phyloP scores from a whole-genome alignment of 2,329 filamentous ascomycete genomes.

The Calonectria hawksworthii region DNA sequence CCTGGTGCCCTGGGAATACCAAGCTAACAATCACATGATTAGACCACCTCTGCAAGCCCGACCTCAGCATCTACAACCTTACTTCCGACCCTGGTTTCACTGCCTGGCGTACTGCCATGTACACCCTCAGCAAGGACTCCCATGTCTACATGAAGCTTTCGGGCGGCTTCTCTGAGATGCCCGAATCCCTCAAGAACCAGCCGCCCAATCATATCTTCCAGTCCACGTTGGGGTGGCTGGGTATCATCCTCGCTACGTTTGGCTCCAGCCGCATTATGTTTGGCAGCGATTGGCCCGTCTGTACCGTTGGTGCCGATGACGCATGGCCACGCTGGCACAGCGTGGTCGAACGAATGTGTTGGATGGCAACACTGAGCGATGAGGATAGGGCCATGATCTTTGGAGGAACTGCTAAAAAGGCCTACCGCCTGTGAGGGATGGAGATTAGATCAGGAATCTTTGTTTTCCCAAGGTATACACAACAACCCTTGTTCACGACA shows the following conservation, averaged over 20 bases:
- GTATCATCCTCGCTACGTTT: constrained; percentile 80
- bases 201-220: constrained; percentile 71
- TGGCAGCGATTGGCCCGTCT: constrained; percentile 94
- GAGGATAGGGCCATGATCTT: constrained; percentile 78
- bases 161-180: constrained; percentile 86
- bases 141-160: constrained; percentile 93
- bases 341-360: constrained; percentile 77
- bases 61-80: constrained; percentile 74
- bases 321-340: constrained; percentile 84
- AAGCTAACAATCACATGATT: constrained; percentile 25
- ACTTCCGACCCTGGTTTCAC: constrained; percentile 71
- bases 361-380: constrained; percentile 71
- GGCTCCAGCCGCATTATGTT: constrained; percentile 84
- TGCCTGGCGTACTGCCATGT: constrained; percentile 79
- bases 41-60: constrained; percentile 94
- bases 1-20: neutral
- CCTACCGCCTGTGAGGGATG: constrained; percentile 68
- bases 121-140: constrained; percentile 73
- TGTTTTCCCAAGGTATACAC: neutral
- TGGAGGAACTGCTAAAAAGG: constrained; percentile 78
- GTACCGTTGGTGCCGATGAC: constrained; percentile 72
- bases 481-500: neutral
- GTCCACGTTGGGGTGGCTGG: constrained; percentile 78
- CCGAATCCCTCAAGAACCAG: constrained; percentile 64
- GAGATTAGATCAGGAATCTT: neutral